Evolutionary conservation across 495 filamentous ascomycete species (phyloP).

Genomic region (Entonaema liquescens): DNA sequence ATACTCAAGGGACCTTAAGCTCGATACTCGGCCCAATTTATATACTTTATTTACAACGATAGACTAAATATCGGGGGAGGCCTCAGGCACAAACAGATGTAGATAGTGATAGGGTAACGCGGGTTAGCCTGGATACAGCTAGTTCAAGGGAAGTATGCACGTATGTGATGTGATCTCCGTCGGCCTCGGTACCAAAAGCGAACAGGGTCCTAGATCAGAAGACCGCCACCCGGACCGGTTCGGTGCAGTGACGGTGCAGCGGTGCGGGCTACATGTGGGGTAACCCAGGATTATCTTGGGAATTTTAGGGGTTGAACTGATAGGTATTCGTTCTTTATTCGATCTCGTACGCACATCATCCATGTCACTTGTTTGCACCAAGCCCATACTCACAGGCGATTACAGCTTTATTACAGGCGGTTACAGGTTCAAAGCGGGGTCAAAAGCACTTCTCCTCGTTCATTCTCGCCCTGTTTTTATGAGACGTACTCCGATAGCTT

Average conservation of each 20-base stretch:
- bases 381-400: conserved; percentile 1
- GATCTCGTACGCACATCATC: conserved; percentile 16
- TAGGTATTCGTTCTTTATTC: conserved; percentile 26
- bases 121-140: conserved; percentile 11
- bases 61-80: conserved; percentile 26
- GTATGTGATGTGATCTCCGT: conserved; percentile 32
- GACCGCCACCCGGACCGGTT: conserved; percentile 36
- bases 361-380: conserved; percentile 15
- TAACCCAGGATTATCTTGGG: conserved; percentile 4
- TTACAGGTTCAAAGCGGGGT: conserved; percentile 23
- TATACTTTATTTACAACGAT: conserved; percentile 17
- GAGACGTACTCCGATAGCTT: conserved; percentile 27
- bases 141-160: conserved; percentile 25
- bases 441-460: not conserved
- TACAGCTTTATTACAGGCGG: not conserved
- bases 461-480: conserved; percentile 22
- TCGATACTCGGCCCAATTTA: conserved; percentile 31
- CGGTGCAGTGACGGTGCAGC: conserved; percentile 37
- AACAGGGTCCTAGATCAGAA: conserved; percentile 40
- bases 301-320: not conserved
- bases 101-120: conserved; percentile 27
- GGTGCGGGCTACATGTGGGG: conserved; percentile 36
- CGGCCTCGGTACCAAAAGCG: conserved; percentile 32
- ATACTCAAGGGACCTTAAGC: conserved; percentile 8
- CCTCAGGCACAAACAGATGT: conserved; percentile 28